Conservation (phyloP, 2,329 filamentous ascomycete genomes). For the Xylaria sp. region DNA sequence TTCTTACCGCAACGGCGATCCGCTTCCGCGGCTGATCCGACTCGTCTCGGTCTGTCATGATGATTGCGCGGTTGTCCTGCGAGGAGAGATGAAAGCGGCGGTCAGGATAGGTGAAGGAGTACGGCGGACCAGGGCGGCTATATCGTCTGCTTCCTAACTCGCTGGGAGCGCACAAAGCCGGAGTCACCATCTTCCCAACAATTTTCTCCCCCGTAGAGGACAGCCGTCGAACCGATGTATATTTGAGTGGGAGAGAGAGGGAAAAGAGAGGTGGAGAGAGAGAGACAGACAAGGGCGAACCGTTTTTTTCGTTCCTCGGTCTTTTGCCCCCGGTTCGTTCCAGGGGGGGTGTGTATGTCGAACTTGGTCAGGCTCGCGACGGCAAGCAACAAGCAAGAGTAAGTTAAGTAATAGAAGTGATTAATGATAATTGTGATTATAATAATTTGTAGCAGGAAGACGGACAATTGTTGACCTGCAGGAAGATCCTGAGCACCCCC, state of each 20-base stretch:
- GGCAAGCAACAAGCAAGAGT: constrained; percentile 1
- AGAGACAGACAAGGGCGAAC: constrained; percentile 20
- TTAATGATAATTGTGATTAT: constrained; percentile 16
- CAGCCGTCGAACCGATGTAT: constrained; percentile 18
- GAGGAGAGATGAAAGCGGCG: constrained; percentile 36
- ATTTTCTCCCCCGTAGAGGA: constrained; percentile 14
- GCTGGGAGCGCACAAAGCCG: constrained; percentile 35
- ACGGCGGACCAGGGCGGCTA: constrained; percentile 37
- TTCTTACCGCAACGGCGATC: constrained; percentile 54
- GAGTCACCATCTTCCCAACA: constrained; percentile 39
- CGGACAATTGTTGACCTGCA: constrained; percentile 7
- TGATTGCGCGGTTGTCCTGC: constrained; percentile 34
- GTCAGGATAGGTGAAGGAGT: constrained; percentile 34
- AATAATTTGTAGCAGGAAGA: background rate
- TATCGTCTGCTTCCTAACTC: constrained; percentile 36
- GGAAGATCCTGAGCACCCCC: constrained; percentile 11
- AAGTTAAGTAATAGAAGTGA: background rate
- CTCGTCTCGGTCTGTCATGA: constrained; percentile 41
- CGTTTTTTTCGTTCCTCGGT: constrained; percentile 23
- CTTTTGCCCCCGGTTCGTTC: constrained; percentile 20
- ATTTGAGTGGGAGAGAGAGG: constrained; percentile 9
- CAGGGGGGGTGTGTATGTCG: constrained; percentile 19
- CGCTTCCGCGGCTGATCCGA: constrained; percentile 50
- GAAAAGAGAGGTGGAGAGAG: background rate
- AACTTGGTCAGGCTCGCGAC: constrained; percentile 25